Evolutionary conservation across 2,329 filamentous ascomycete species (phyloP).

Genomic region (Botrytis aclada): DNA sequence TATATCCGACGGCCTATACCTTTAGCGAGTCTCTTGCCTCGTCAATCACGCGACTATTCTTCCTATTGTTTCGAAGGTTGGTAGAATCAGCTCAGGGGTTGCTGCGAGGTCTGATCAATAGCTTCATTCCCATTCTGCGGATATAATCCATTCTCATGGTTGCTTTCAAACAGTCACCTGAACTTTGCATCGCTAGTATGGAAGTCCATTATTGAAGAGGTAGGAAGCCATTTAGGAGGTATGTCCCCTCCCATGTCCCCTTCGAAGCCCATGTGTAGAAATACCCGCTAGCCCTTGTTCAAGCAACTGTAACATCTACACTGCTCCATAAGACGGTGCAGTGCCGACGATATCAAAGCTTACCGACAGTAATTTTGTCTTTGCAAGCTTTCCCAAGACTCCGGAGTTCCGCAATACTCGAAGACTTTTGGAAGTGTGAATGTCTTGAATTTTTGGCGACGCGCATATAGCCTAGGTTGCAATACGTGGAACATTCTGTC

Average conservation of each 20-base stretch:
- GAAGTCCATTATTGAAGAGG: background rate
- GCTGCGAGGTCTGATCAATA: background rate
- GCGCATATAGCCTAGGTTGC: background rate
- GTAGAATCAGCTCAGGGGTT: background rate
- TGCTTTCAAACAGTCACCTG: background rate
- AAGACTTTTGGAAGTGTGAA: background rate
- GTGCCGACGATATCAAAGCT: too few species aligned
- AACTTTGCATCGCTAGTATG: background rate
- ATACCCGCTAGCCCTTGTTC: too few species aligned
- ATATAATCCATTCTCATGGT: background rate
- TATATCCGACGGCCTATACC: background rate
- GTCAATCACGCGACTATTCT: background rate
- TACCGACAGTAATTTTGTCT: too few species aligned
- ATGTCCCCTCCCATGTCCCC: too few species aligned
- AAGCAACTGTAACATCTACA: too few species aligned
- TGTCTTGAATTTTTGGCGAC: background rate
- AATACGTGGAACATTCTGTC: background rate
- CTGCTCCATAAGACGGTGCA: too few species aligned
- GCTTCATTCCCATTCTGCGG: background rate
- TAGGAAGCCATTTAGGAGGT: background rate
- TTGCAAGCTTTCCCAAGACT: background rate
- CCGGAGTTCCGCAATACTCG: background rate
- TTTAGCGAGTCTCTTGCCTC: background rate
- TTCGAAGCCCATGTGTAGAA: background rate
- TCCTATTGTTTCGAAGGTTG: background rate